Evolutionary conservation across 164 flowering plant genomes (phyloP), one percentile per base, ranked within the genome.

Genomic region (Vitis riparia): DNA sequence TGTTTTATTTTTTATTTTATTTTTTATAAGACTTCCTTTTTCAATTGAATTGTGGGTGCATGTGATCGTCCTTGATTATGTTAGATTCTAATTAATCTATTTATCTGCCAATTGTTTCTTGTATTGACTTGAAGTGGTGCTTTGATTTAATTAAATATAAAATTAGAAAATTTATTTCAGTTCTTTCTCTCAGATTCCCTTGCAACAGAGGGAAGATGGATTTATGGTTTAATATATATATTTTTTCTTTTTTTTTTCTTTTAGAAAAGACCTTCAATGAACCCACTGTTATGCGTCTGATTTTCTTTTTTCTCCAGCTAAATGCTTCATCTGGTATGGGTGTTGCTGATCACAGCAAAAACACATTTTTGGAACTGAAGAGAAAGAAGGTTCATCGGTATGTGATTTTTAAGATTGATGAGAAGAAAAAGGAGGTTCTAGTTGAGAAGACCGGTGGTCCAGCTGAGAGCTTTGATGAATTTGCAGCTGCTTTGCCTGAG

Each of bases 391-490:
- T 81, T 11, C 79, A 87, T 66, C 90, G 94, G 8, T 92, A 89
- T 78, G 89, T 92, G 76, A 82, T 90, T 9, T 92, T 88, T 67
- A 87, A 81, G 84, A 91, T 90, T 60, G 97, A 92, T 65, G 95
- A 92, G 81, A 83, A 85, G 79, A 89, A 84, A 77, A 88, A 82
- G 63, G 95, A 89, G 72, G 95, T 92, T 49, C 76, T 89, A 57
- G 95, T 92, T 56, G 97, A 92, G 65, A 92, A 90, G 77, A 83
- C 89, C 16, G 97, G 95, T 5, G 76, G 84, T n/a, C 90, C 93
- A 9, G 83, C 91, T 59, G 95, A 89, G 85, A 88, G 80, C 68
- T 90, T 85, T 74, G 97, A 86, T 37, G 93, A 92, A 75, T 92
- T 92, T 68, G 65, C 83, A 3, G 90, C 85, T 9, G 67, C 95